Evolutionary conservation across 768 basidiomycete species (phyloP), one percentile per base, ranked within the genome.

Genomic region (Daedalea quercina): DNA sequence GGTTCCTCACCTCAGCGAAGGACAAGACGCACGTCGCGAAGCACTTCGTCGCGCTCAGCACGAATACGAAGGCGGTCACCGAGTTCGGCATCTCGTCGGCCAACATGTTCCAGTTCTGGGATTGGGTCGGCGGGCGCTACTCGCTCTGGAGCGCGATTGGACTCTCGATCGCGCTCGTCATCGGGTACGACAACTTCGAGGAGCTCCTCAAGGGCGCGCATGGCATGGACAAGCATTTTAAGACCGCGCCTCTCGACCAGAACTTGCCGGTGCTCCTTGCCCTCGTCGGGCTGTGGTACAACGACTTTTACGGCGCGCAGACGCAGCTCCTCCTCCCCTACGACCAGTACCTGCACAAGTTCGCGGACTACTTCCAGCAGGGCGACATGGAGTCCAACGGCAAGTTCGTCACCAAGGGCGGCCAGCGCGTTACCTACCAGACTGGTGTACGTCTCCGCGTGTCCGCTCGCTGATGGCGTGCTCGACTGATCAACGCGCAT

Each of bases 41-140:
- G 74, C 96, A 99, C 76, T 99, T 99, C 67, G 94, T 97, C 37
- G 96, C 96, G 2, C 83, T 99, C 53, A 94, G 90, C 63, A 99
- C 96, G 53, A 99, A 99, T 71, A 92, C 92, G 48, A 80, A 85
- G 65, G 92, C 90, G 11, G 96, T 98, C 52, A 89, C 90, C 17
- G 82, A 78, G 2, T 99, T 99, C 64, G 96, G 96, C 40, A 99
- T 99, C 64, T 76, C 86, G 44, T 69, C 84, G 55, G 78, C 79
- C 60, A 97, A 97, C 75, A 99, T 99, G 94, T 99, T 99, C 82
- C 85, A 88, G 67, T 98, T 99, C 82, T 99, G 95, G 95, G 96
- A 98, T 71, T 99, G 96, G 96, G 96, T 99, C 57, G 96, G 96
- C 57, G 96, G 96, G 24, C 83, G 95, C 57, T 99, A 99, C 80